Conservation (phyloP, 441 rosid species). For the Metrosideros polymorpha region DNA sequence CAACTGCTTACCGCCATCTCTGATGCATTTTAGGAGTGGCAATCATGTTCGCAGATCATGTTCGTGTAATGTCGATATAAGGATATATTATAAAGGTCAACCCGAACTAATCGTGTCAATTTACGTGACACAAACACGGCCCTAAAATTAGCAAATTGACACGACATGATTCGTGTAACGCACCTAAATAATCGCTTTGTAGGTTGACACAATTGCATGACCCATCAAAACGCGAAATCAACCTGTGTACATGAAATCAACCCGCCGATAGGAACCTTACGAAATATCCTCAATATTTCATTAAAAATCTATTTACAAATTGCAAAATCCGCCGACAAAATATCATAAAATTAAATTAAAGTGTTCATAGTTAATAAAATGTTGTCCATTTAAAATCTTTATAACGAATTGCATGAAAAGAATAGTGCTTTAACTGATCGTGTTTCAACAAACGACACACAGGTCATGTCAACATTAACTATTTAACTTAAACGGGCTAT, state of each 20-base stretch:
- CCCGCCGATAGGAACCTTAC: not conserved
- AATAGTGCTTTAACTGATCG: not conserved
- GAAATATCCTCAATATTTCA: not conserved
- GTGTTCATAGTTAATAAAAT: not conserved
- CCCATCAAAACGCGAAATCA: not conserved
- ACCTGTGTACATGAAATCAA: not conserved
- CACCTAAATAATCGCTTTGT: not conserved
- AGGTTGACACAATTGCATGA: not conserved
- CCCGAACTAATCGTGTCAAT: not conserved
- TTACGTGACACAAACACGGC: not conserved
- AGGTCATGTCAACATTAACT: not conserved
- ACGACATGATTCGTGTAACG: accelerated
- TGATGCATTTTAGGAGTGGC: not conserved
- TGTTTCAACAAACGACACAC: not conserved
- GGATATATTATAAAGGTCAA: not conserved
- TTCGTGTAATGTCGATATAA: not conserved
- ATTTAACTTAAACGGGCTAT: not conserved
- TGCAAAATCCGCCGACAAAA: not conserved
- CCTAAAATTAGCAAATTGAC: not conserved
- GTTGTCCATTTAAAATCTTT: not conserved
- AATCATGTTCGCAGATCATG: not conserved
- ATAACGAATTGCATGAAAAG: not conserved
- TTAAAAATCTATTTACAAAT: not conserved
- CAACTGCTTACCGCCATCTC: not conserved
- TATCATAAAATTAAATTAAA: not conserved